phyloP scores from a whole-genome alignment of 345 rosid genomes.

The Camelina hispida region DNA sequence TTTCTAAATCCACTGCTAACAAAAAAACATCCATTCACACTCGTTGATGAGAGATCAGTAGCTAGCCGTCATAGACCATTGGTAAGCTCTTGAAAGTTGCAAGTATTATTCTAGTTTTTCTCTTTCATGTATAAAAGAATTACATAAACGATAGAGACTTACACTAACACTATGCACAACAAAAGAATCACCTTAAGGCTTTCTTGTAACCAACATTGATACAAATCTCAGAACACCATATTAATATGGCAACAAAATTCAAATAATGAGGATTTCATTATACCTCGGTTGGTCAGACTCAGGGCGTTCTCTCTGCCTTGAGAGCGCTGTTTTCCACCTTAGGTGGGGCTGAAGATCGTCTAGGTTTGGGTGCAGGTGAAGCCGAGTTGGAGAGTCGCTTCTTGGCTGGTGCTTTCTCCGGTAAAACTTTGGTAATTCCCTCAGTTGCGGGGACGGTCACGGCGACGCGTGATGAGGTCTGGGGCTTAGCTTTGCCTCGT shows the following conservation, averaged over 20 bases:
- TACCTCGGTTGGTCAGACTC: constrained; percentile 27
- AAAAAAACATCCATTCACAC: background rate
- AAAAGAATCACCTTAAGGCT: constrained; percentile 28
- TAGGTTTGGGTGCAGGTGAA: constrained; percentile 71
- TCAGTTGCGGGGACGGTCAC: constrained; percentile 41
- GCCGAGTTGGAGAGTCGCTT: constrained; percentile 78
- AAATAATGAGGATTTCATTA: background rate
- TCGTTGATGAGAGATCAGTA: background rate
- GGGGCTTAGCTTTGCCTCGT: constrained; percentile 66
- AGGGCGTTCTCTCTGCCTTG: constrained; percentile 46
- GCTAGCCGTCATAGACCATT: background rate
- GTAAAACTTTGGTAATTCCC: constrained; percentile 48
- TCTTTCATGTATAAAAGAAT: background rate
- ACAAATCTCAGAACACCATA: constrained; percentile 34
- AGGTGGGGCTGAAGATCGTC: constrained; percentile 75
- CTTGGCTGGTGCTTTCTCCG: constrained; percentile 63
- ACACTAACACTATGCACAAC: constrained; percentile 34
- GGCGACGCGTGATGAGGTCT: constrained; percentile 43
- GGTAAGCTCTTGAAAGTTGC: background rate
- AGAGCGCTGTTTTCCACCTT: constrained; percentile 58
- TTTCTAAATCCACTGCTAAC: background rate
- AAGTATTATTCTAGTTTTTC: constrained; percentile 1
- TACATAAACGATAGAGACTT: constrained; percentile 11
- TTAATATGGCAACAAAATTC: constrained; percentile 19
- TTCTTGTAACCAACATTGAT: constrained; percentile 34